Conservation (phyloP, 129 eudicot species). For the Helianthus annuus region DNA sequence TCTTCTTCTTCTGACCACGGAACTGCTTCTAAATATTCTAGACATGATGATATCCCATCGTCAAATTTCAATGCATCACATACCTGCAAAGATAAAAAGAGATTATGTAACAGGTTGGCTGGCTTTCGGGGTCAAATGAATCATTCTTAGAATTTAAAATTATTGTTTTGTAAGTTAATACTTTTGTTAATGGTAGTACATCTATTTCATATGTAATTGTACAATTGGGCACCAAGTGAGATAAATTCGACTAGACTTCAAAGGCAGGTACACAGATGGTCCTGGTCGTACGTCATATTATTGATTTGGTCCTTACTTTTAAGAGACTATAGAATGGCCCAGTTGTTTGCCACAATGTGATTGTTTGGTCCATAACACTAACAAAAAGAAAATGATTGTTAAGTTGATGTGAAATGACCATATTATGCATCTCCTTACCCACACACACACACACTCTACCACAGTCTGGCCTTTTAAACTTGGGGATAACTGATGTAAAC, state of each 20-base stretch:
- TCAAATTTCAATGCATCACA: conserved; percentile 74
- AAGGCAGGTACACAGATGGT: neutral
- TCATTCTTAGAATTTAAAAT: conserved; percentile 9
- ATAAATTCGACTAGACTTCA: neutral
- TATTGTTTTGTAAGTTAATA: neutral
- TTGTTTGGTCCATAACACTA: too few relatives aligned
- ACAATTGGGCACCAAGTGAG: neutral
- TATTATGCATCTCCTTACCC: too few relatives aligned
- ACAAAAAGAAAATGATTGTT: too few relatives aligned
- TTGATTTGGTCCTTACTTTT: too few relatives aligned
- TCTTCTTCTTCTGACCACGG: conserved; percentile 97
- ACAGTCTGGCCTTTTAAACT: too few relatives aligned
- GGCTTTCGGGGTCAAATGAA: conserved; percentile 13
- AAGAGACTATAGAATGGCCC: neutral
- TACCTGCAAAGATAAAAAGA: conserved; percentile 46
- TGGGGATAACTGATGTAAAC: too few relatives aligned
- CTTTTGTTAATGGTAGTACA: neutral
- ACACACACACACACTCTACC: too few relatives aligned
- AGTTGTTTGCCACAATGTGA: neutral
- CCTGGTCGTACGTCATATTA: neutral
- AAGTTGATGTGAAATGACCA: too few relatives aligned
- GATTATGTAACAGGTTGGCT: conserved; percentile 14
- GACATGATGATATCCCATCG: conserved; percentile 69
- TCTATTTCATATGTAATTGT: neutral
- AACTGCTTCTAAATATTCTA: conserved; percentile 79